Evolutionary conservation across 352 stramenopile species (phyloP).

Genomic region (Phytophthora boehmeriae): DNA sequence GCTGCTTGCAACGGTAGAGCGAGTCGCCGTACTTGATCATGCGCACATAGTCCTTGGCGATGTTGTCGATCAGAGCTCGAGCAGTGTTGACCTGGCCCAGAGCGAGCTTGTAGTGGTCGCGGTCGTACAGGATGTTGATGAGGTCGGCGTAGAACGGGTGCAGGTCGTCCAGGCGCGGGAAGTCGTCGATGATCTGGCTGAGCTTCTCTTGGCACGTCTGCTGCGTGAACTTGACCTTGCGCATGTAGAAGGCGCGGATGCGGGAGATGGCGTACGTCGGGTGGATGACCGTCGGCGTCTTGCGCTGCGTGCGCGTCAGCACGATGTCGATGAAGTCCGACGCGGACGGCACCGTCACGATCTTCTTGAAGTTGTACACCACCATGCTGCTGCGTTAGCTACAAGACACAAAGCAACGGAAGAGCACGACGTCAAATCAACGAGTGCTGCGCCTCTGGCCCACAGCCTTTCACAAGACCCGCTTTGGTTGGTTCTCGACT

Average conservation of each 20-base stretch:
- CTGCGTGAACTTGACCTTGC: slow-evolving; percentile 99
- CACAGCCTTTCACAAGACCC: slow-evolving; percentile 20
- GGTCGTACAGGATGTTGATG: slow-evolving; percentile 99
- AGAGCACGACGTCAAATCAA: slow-evolving; percentile 7
- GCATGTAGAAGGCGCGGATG: slow-evolving; percentile 97
- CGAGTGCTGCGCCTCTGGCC: slow-evolving; percentile 1
- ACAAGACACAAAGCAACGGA: background rate
- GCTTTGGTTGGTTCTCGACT: slow-evolving; percentile 47
- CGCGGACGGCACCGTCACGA: slow-evolving; percentile 96
- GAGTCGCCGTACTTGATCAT: slow-evolving; percentile 99
- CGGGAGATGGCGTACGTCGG: slow-evolving; percentile 97
- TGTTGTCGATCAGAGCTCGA: slow-evolving; percentile 97
- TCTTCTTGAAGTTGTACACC: slow-evolving; percentile 99
- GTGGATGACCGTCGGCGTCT: slow-evolving; percentile 99
- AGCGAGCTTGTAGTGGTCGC: slow-evolving; percentile 99
- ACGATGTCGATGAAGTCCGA: slow-evolving; percentile 99
- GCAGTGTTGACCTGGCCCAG: slow-evolving; percentile 99
- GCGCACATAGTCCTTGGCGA: slow-evolving; percentile 98
- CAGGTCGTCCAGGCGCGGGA: slow-evolving; percentile 98
- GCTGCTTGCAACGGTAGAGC: slow-evolving; percentile 99
- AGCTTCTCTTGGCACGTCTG: slow-evolving; percentile 99
- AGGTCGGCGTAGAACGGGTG: slow-evolving; percentile 99
- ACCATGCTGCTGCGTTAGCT: slow-evolving; percentile 76
- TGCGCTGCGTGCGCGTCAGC: slow-evolving; percentile 98
- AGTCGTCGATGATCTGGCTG: slow-evolving; percentile 97